Evolutionary conservation across 1,284 basidiomycete genomes (phyloP), one percentile per base, ranked within the genome.

Genomic region (Calocybe gambosa): DNA sequence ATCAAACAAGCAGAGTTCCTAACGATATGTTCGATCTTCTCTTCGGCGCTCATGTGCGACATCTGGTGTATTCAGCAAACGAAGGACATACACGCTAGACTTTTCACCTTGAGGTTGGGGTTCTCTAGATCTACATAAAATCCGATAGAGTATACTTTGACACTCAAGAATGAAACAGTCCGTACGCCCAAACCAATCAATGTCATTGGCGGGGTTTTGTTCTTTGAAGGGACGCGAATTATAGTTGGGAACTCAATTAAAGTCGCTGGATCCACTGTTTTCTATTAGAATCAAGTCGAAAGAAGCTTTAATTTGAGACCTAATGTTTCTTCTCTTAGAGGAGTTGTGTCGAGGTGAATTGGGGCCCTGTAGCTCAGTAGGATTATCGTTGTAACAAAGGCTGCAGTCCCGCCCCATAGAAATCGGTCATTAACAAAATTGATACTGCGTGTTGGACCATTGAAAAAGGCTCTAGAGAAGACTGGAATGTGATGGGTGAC

Each of bases 131-230:
- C 89, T 12, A 87, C 86, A 62, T 94, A 94, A 61, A 93, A 87
- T 0, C 75, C 91, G 35, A 89, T 79, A 3, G 89, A 87, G 63
- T 94, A 94, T 8, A 93, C 92, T 53, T 85, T 78, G 49, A 94
- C 75, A 4, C 78, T 72, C 37, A 94, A 67, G 65, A 94, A 91
- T 9, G 88, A 87, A 36, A 94, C 91, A 0, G 83, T 89, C 36
- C 92, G 73, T 25, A 92, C 88, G 36, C 91, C 91, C 1, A 89
- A 68, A 1, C 92, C 91, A 9, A 93, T 67, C 4, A 94, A 74
- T 13, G 78, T 74, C 56, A 89, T 76, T 1, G 73, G 67, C 8
- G 83, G 79, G 10, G 78, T 62, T 6, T 76, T 72, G 9, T 74
- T 63, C 57, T 79, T 83, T 18, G 84, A 80, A 21, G 80, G 75